These are phyloP conservation scores for Piromyces sp. DNA, from an alignment of 192 early-diverging fungal genomes.

Conservation along the genomic window DNA sequence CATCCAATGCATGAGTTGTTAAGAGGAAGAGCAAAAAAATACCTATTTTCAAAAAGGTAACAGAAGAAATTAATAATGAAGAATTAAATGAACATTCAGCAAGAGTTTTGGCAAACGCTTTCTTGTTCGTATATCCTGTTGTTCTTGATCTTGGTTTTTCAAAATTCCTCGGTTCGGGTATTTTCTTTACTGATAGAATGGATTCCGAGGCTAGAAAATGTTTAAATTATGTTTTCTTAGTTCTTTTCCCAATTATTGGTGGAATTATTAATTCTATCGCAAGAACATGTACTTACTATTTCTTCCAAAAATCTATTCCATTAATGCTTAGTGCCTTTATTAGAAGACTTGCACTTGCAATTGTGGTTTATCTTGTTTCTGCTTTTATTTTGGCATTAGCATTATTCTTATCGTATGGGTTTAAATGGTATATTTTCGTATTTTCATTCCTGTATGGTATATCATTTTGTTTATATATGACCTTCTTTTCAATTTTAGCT, in stretches of 20 bases:
- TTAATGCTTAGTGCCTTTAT: constrained; percentile 16
- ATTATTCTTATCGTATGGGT: not conserved
- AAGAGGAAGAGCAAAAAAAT: not conserved
- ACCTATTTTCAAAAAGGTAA: not conserved
- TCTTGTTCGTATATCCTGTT: not conserved
- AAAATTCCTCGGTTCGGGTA: constrained; percentile 1
- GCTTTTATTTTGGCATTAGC: constrained; percentile 4
- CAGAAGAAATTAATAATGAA: not conserved
- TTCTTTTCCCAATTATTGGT: constrained; percentile 14
- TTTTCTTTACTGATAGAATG: constrained; percentile 11
- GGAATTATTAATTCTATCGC: constrained; percentile 21
- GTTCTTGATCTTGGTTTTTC: not conserved
- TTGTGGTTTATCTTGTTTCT: constrained; percentile 6
- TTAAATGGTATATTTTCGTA: not conserved
- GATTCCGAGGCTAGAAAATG: not conserved
- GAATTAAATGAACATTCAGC: not conserved
- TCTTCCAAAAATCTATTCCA: constrained; percentile 24
- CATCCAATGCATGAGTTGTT: not conserved
- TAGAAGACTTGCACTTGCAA: constrained; percentile 12
- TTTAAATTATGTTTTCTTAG: constrained; percentile 1
- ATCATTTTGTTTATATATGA: constrained; percentile 16
- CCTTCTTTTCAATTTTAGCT: constrained; percentile 11
- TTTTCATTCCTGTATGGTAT: not conserved
- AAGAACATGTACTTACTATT: constrained; percentile 19
- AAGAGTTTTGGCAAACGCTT: not conserved